Evolutionary conservation across 2,329 filamentous ascomycete species (phyloP), one percentile per base, ranked within the genome.

Genomic region (Chalaropsis ovoidea): DNA sequence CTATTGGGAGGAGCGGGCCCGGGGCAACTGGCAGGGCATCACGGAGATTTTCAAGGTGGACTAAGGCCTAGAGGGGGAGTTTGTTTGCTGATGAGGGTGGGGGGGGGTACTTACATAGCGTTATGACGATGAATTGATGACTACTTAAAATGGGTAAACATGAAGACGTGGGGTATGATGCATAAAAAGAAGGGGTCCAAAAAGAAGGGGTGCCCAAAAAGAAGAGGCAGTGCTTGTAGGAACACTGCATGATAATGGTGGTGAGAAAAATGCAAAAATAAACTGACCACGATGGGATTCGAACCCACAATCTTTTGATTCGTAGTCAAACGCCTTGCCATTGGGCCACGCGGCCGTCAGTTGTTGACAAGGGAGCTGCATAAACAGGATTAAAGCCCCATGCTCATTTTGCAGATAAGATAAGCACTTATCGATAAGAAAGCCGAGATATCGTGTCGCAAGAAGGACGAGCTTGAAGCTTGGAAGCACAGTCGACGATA

Each of bases 1-100:
- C 8, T 99, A 99, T 76, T 99, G 94, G 94, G 92, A 96, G 73
- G 87, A 90, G 76, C 82, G 93, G 68, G 81, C 79, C 2, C 82
- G 78, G 69, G 86, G 86, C 1, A 78, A 78, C 65, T 96, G 89
- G 90, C 74, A 72, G 3, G 81, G 80, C 4, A 74, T 83, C 42
- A 76, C 79, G 69, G 75, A 82, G 60, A 77, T 85, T 63, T 85
- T 82, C 70, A 71, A 72, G 15, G 71, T 71, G 24, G 61, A 64
- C 45, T 19, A 19, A 62, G 27, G 22, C 15, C 24, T 35, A 19
- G 10, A 5, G 27, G 10, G 15, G 27, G 47, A 31, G 39, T 41
- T 41, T 45, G 41, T 61, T 42, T 62, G 35, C 35, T 39, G 35
- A 2, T 31, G 22, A 22, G 24, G 11, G 49, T 24, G 19, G 52